Evolutionary conservation across 805 yeast genomes (phyloP), one percentile per base, ranked within the genome.

Genomic region (Candida suzukii): DNA sequence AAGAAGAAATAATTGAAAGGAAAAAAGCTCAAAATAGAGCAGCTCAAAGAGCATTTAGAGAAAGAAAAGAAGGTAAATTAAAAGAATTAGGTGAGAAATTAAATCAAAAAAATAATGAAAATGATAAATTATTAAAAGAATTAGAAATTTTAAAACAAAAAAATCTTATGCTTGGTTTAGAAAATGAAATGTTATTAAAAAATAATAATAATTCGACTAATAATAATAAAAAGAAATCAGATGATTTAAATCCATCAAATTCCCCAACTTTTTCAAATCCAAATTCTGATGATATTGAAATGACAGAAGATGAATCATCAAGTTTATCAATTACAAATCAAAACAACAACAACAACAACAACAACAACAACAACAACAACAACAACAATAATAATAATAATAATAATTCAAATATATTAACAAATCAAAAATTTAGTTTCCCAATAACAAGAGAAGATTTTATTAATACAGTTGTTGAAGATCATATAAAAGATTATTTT

Each of bases 1-100:
- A 67, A 39, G 62, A 63, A 32, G 74, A 78, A 45, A 51, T 75
- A 6, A 70, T 70, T 17, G 64, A 71, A 47, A 78, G 76, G 57
- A 72, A 85, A 40, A 83, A 79, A 54, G 88, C 87, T 2, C 93
- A 83, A 57, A 85, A 86, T 56, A 68, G 95, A 52, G 90, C 90
- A 11, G 95, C 95, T 1, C 95, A 87, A 62, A 68, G 88, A 49
- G 95, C 95, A 2, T 87, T 84, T 60, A 67, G 95, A 46, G 90
- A 85, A 59, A 75, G 95, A 38, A 84, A 83, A 58, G 93, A 84
- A 57, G 75, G 76, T 39, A 78, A 74, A 50, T 61, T 83, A 46
- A 81, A 80, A 55, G 88, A 82, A 50, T 66, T 87, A 34, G 81
- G 83, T 48, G 61, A 61, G 3, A 78, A 78, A 56, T 62, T 87